Conservation (phyloP, 2,329 filamentous ascomycete genomes). For the Ophiocordyceps camponoti-leonardi region DNA sequence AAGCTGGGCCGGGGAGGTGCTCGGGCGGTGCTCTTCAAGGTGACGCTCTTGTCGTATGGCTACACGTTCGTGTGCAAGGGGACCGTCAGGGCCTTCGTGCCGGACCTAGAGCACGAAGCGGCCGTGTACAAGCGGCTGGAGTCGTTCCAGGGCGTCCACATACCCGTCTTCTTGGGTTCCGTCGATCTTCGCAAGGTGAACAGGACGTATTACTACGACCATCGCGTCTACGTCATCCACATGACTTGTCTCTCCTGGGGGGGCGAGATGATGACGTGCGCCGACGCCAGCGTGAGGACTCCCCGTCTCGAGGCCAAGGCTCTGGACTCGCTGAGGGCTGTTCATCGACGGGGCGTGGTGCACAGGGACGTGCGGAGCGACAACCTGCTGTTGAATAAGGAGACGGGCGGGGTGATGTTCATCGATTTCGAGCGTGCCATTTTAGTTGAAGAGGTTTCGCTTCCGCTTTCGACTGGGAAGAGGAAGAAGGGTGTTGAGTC, state of each 20-base stretch:
- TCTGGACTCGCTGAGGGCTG: slow-evolving; percentile 4
- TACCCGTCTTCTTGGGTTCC: slow-evolving; percentile 20
- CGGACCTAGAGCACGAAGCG: slow-evolving; percentile 17
- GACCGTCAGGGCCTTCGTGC: slow-evolving; percentile 14
- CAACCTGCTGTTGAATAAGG: slow-evolving; percentile 12
- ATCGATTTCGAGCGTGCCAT: slow-evolving; percentile 14
- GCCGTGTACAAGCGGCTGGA: slow-evolving; percentile 16
- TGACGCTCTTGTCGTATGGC: slow-evolving; percentile 21
- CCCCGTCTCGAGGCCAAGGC: neutral
- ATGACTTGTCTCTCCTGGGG: slow-evolving; percentile 18
- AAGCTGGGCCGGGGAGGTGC: slow-evolving; percentile 13
- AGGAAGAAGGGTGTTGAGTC: neutral
- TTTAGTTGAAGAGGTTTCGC: too few species aligned
- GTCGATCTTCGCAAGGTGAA: slow-evolving; percentile 16
- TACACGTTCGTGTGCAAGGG: slow-evolving; percentile 27
- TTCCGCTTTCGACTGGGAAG: slow-evolving; percentile 8
- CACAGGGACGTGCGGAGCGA: slow-evolving; percentile 8
- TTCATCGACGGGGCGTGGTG: slow-evolving; percentile 11
- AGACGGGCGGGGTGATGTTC: slow-evolving; percentile 10
- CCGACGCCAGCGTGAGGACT: neutral
- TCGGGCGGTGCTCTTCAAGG: slow-evolving; percentile 20
- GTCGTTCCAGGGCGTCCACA: slow-evolving; percentile 14
- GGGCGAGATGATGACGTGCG: slow-evolving; percentile 5
- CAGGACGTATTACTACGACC: slow-evolving; percentile 16
- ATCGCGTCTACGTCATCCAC: slow-evolving; percentile 13